Evolutionary conservation across 2,329 filamentous ascomycete genomes (phyloP), one percentile per base, ranked within the genome.

Genomic region (Endocalyx cinctus): DNA sequence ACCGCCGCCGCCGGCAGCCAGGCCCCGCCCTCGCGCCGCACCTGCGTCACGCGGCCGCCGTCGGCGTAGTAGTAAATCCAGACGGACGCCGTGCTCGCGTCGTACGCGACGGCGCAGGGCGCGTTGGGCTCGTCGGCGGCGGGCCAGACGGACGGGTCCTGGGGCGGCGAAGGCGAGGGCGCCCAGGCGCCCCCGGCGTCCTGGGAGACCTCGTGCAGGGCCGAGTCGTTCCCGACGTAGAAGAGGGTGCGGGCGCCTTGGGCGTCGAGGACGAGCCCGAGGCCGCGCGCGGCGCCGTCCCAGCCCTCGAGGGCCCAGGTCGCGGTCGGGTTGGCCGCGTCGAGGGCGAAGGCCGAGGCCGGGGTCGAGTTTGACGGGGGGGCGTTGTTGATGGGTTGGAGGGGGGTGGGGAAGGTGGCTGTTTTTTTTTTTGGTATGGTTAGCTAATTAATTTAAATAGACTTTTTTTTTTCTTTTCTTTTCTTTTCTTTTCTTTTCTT

Each of bases 11-110:
- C 51, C 5, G 38, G 28, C 16, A 50, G 40, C 59, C 59, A 63
- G 11, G 34, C 39, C 14, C 39, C 40, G 27, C 43, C 25, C 16
- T 33, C 25, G 14, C 32, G 49, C 33, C 50, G 44, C 15, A 58
- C 28, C 35, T 62, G 53, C 20, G 42, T 47, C 35, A 61, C 33
- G 25, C 33, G 45, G 4, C 43, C 45, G 17, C 52, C 46, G 29
- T 52, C 52, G 17, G 43, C 37, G 42, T 62, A 62, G 45, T 54
- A 62, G 45, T 54, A 62, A 14, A 62, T 37, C 42, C 55, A 54
- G 6, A 54, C 41, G 27, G 44, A 31, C 29, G 43, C 48, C 12
- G 17, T 41, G 3, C 29, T 29, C 20, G 43, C 39, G 22, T 55
- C 46, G 29, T 38, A 54, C 4, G 52, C 39, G 6, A 50, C 34